Percentiles rank a stretch among this genome's conserved stretches.
Evolutionary conservation across 768 basidiomycete genomes (phyloP).

Genomic region (Phaffia australis): DNA sequence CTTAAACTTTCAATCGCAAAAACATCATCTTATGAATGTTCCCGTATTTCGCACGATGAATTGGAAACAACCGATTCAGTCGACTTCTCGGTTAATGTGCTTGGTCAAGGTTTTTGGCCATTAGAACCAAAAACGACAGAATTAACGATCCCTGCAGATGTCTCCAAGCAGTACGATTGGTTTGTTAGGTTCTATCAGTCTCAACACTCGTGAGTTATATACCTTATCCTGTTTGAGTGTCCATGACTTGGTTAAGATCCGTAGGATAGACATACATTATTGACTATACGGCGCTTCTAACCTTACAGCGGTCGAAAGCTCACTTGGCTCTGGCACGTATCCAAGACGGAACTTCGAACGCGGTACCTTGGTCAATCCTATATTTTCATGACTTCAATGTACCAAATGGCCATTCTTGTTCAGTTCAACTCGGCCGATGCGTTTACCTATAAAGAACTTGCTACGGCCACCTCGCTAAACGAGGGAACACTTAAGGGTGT

Average conservation of each 20-base stretch:
- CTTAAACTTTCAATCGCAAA: not conserved
- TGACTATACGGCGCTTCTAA: not conserved
- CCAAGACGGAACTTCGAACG: constrained; percentile 88
- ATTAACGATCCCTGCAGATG: constrained; percentile 78
- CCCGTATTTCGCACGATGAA: too few species aligned
- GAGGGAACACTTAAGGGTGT: constrained; percentile 15
- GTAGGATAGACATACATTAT: not conserved
- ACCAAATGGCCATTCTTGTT: constrained; percentile 86
- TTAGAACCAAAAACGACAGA: constrained; percentile 64
- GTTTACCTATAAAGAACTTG: constrained; percentile 66
- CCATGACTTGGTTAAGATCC: too few species aligned
- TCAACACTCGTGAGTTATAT: constrained; percentile 56
- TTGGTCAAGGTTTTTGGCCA: constrained; percentile 95
- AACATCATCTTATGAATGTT: constrained; percentile 6
- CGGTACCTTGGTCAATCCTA: constrained; percentile 91
- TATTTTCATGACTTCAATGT: constrained; percentile 87
- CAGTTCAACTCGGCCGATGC: constrained; percentile 90
- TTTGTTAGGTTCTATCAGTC: constrained; percentile 88
- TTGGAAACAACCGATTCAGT: constrained; percentile 40
- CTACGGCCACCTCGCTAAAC: constrained; percentile 51
- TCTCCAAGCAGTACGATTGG: constrained; percentile 74
- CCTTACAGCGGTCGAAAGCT: constrained; percentile 62
- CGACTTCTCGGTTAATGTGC: constrained; percentile 83
- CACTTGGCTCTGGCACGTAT: constrained; percentile 98
- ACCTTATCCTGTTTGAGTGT: not conserved